Base-by-base conservation (phyloP, 805 yeast genomes). In the Ogataea thermomethanolica region DNA sequence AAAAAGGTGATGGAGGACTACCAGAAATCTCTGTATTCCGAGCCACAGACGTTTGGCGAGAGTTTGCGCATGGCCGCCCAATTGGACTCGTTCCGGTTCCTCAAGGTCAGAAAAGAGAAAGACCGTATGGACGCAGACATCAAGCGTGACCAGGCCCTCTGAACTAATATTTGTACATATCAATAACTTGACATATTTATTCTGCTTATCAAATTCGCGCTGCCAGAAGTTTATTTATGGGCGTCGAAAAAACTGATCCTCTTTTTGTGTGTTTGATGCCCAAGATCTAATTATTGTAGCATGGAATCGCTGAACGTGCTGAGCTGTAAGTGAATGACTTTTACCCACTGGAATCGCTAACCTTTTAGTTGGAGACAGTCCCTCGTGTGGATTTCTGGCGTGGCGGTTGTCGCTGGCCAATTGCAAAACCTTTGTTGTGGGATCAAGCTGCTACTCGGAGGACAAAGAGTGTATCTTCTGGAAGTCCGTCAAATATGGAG, bases 301-400 rank as follows among this genome's bases (percentile, higher is more conserved):
- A 47, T 47, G 51, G 46, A 35, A 21, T 25, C 46, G 23, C 32
- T 44, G n/a, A 47, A 44, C 22, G 40, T 47, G 26, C 35, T 47
- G 36, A 47, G 51, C 37, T 31, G 51, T 47, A 47, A 44, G 51
- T 47, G 20, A 20, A 12, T 20, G 24, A 12, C 31, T 28, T 33
- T 21, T 38, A 33, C 37, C 33, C 12, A 14, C 9, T 5, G 13
- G 14, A 11, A 1, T 13, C 11, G 24, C 29, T 37, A 38, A 41
- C 48, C 14, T 28, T 30, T 28, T 17, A 61, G 64, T 56, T 41
- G 65, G 65, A 3, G 62, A 60, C 35, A 32, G 61, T 5, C 55
- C 64, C 2, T 46, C 57, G 11, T 53, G 64, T 27, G 37, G 52
- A 20, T 59, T 55, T 41, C 35, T 61, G 7, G 39, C 58, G 5